phyloP scores from a whole-genome alignment of 768 basidiomycete species.

The Suillus weaverae region DNA sequence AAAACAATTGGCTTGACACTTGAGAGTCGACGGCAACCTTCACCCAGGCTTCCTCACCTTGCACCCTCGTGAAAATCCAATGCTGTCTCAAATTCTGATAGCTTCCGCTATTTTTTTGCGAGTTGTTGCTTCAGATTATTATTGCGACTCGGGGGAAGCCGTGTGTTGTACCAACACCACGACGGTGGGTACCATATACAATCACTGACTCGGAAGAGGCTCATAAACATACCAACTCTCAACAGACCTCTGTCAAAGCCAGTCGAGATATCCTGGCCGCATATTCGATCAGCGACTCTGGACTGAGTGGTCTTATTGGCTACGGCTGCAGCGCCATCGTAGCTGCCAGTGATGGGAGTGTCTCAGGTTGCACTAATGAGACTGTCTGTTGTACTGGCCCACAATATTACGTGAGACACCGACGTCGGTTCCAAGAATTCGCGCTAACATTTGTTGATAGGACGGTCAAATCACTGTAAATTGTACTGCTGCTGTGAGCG shows the following conservation, averaged over 20 bases:
- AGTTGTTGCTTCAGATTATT: not conserved
- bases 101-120: not conserved
- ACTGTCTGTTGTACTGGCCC: not conserved
- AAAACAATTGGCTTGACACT: not conserved
- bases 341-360: not conserved
- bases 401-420: constrained; percentile 18
- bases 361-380: not conserved
- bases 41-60: not conserved
- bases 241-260: not conserved
- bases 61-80: not conserved
- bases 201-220: not conserved
- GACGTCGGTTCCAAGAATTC: not conserved
- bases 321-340: not conserved
- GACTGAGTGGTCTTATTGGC: not conserved
- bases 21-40: not conserved
- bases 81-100: not conserved
- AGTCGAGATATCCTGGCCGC: not conserved
- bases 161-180: not conserved
- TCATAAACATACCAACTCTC: not conserved
- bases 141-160: not conserved
- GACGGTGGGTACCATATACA: not conserved
- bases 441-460: not conserved
- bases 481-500: not conserved
- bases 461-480: not conserved
- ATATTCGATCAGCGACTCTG: not conserved